Evolutionary conservation across 2,329 filamentous ascomycete species (phyloP).

Genomic region (Diplocarpon mali): DNA sequence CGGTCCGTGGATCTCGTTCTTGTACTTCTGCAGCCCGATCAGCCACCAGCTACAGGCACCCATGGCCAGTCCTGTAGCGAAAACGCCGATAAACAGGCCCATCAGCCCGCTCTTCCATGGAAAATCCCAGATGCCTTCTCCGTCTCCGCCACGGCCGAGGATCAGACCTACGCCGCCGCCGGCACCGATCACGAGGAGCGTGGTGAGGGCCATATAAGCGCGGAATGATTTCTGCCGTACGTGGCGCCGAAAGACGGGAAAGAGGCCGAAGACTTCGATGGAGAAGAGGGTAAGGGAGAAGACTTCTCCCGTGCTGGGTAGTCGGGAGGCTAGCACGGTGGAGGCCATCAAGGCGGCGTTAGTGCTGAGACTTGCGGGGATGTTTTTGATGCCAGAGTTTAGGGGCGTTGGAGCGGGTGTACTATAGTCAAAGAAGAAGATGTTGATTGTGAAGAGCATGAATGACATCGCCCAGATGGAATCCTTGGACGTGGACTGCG

Average conservation of each 20-base stretch:
- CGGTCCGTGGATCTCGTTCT: constrained; percentile 95
- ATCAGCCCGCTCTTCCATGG: constrained; percentile 30
- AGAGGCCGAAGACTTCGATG: constrained; percentile 93
- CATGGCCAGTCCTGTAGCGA: constrained; percentile 69
- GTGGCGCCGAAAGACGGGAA: constrained; percentile 92
- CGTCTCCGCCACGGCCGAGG: constrained; percentile 38
- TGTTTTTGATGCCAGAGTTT: constrained; percentile 20
- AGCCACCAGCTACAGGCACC: constrained; percentile 97
- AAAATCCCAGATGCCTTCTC: constrained; percentile 40
- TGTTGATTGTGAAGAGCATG: constrained; percentile 87
- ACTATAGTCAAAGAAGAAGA: constrained; percentile 96
- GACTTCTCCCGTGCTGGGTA: constrained; percentile 85
- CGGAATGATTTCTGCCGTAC: constrained; percentile 71
- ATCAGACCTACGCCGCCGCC: constrained; percentile 65
- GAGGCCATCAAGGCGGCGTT: constrained; percentile 96
- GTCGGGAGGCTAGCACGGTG: constrained; percentile 80
- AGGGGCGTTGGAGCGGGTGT: constrained; percentile 44
- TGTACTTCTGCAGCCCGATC: constrained; percentile 94
- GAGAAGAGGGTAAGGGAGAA: constrained; percentile 92
- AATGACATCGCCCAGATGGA: constrained; percentile 96
- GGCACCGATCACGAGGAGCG: constrained; percentile 65
- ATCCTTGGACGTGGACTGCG: constrained; percentile 80
- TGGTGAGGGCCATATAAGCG: constrained; percentile 68
- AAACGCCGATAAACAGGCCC: constrained; percentile 65
- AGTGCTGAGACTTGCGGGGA: constrained; percentile 62